phyloP scores from a whole-genome alignment of 164 flowering plant species.

The Vitis cinerea region DNA sequence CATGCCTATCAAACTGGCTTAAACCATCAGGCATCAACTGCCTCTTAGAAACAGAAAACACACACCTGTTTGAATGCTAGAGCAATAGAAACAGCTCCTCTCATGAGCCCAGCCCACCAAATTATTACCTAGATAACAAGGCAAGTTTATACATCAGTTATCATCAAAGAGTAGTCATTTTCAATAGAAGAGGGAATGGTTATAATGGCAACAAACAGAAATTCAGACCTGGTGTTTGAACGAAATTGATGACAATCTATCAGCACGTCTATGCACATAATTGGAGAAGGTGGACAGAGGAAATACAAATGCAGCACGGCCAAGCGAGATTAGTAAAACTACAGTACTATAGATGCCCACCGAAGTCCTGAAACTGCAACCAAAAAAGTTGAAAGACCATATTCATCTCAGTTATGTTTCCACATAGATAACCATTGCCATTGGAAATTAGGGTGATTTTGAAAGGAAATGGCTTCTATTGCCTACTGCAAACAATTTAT shows the following conservation, averaged over 20 bases:
- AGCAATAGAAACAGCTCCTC: constrained; percentile 97
- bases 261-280: constrained; percentile 37
- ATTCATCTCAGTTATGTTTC: background rate
- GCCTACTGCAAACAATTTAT: too few relatives aligned
- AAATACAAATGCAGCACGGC: constrained; percentile 92
- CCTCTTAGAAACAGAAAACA: background rate
- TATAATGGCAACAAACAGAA: background rate
- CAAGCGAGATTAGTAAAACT: constrained; percentile 52
- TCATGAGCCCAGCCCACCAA: constrained; percentile 98
- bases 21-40: background rate
- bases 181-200: background rate
- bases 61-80: constrained; percentile 85
- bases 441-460: too few relatives aligned
- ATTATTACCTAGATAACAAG: constrained; percentile 47
- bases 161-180: background rate
- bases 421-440: too few relatives aligned
- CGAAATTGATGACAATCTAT: constrained; percentile 35
- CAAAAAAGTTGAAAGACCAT: background rate
- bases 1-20: background rate
- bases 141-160: background rate
- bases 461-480: too few relatives aligned
- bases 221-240: constrained; percentile 64
- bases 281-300: constrained; percentile 74
- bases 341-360: constrained; percentile 40
- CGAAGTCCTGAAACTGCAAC: constrained; percentile 50